Percentiles rank a stretch among this genome's conserved stretches.
Conservation (phyloP, 192 early-diverging fungal genomes). For the Podila epigama region DNA sequence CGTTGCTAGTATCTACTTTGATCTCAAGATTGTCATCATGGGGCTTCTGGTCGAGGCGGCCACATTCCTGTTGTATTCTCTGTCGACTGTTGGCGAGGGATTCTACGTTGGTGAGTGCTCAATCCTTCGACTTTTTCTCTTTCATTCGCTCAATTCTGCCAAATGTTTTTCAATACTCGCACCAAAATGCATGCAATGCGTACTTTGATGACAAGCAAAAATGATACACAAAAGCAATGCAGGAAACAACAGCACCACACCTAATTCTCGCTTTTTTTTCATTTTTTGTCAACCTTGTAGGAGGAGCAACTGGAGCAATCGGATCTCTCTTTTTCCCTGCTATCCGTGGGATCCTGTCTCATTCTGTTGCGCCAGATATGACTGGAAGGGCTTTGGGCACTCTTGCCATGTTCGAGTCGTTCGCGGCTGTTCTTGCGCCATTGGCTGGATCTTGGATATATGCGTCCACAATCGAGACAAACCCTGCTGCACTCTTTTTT, state of each 20-base stretch:
- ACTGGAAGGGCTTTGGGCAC: slow-evolving; percentile 25
- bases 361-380: slow-evolving; percentile 18
- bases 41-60: slow-evolving; percentile 16
- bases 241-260: not conserved
- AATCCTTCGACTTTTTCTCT: not conserved
- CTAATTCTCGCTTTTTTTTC: not conserved
- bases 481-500: slow-evolving; percentile 18
- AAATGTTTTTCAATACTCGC: not conserved
- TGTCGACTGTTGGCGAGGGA: slow-evolving; percentile 12
- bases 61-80: slow-evolving; percentile 20
- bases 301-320: slow-evolving; percentile 22
- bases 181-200: not conserved
- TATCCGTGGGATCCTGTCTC: slow-evolving; percentile 28
- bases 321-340: slow-evolving; percentile 38
- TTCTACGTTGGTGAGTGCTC: slow-evolving; percentile 12
- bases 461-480: slow-evolving; percentile 2
- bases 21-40: slow-evolving; percentile 19
- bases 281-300: not conserved
- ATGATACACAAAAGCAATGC: not conserved
- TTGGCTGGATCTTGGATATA: slow-evolving; percentile 17
- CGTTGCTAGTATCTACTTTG: slow-evolving; percentile 15
- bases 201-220: not conserved
- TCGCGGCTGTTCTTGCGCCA: slow-evolving; percentile 15
- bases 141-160: not conserved
- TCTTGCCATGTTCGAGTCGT: slow-evolving; percentile 34